Evolutionary conservation across 129 eudicot species (phyloP), one percentile per base, ranked within the genome.

Genomic region (Escallonia rubra): DNA sequence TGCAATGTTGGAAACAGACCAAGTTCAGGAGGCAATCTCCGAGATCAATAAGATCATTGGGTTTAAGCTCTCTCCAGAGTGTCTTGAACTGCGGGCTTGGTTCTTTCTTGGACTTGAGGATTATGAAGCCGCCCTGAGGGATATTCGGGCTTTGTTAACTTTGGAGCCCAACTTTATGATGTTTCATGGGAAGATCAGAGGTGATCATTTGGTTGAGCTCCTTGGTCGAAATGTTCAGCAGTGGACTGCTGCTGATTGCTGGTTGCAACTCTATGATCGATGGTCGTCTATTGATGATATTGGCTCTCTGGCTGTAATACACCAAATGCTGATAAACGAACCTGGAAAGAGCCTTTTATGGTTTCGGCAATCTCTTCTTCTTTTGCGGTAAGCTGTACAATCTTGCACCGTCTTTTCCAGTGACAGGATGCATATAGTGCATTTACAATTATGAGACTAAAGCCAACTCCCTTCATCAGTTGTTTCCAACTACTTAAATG

Each of bases 261-360:
- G 95, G 95, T 59, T 83, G 76, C 87, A 87, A 65, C 83, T 87
- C 39, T 87, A 87, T 69, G 90, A 87, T 66, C 74, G 90, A 67
- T 87, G 95, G 95, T 87, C 95, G 51, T 81, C 81, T 59, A 86
- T 87, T 45, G 95, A 87, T 79, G 95, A 87, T 67, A 79, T 87
- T 71, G 95, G 95, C 46, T 87, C 95, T 61, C 83, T 87, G 38
- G 87, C 90, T 42, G 81, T 87, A 15, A 72, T 84, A 61, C 90
- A 87, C 76, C 95, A 87, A 52, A 87, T 87, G 95, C 82, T 87
- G 61, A 61, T 64, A 63, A 74, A 81, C 67, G 87, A 87, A 5
- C 95, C 90, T 34, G 81, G 78, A 62, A 87, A 84, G 73, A 87
- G 95, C 74, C 79, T 87, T 63, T 62, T 87, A 60, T 66, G 86